phyloP scores from a whole-genome alignment of 208 protist genomes.

The Wallacemonas rigidus region DNA sequence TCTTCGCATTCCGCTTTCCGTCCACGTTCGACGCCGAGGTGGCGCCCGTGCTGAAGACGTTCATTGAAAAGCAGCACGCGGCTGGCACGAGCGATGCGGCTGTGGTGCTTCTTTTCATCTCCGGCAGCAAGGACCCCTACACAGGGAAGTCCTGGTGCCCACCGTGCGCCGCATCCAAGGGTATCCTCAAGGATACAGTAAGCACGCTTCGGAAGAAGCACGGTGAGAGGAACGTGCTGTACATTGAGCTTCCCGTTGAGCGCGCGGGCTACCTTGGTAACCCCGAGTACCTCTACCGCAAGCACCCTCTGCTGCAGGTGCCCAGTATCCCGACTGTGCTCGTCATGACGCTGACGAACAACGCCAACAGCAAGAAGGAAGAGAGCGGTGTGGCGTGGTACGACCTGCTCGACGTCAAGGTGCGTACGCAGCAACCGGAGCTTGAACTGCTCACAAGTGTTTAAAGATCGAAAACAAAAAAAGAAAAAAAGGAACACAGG shows the following conservation, averaged over 20 bases:
- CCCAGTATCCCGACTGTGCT: conserved; percentile 52
- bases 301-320: conserved; percentile 48
- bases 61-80: conserved; percentile 30
- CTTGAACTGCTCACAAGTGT: conserved; percentile 24
- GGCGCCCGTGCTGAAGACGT: conserved; percentile 20
- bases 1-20: conserved; percentile 44
- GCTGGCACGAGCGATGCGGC: conserved; percentile 6
- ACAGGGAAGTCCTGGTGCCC: conserved; percentile 81
- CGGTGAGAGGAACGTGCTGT: conserved; percentile 34
- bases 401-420: conserved; percentile 44
- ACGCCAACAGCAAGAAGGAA: conserved; percentile 26
- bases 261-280: conserved; percentile 68
- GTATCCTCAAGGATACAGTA: conserved; percentile 43
- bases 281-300: conserved; percentile 61
- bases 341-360: conserved; percentile 38
- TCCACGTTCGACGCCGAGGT: conserved; percentile 35
- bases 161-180: conserved; percentile 61
- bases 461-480: background rate
- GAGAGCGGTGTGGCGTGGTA: conserved; percentile 30
- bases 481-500: background rate
- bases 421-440: conserved; percentile 31
- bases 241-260: conserved; percentile 66
- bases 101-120: conserved; percentile 51
- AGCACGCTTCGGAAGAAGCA: conserved; percentile 36
- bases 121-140: conserved; percentile 44